Evolutionary conservation across 306 rosid species (phyloP), one percentile per base, ranked within the genome.

Genomic region (Phaseolus lunatus): DNA sequence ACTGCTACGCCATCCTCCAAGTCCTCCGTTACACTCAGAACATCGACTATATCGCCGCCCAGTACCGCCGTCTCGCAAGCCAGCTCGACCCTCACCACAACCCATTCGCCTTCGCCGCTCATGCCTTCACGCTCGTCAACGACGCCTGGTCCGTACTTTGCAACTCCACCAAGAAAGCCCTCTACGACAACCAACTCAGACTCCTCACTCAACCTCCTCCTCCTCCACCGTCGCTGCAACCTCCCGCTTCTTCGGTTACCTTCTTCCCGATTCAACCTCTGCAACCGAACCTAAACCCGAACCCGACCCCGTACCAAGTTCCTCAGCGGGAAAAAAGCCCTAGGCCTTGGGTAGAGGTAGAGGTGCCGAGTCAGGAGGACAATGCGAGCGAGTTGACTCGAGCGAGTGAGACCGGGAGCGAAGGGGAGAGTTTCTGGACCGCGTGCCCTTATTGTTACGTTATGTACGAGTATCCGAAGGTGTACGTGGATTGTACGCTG

Each of bases 401-500:
- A 62, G 14, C 47, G 43, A 54, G 67, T 12, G 86, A 78, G 52
- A 5, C 76, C 0, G 82, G 3, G 11, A 58, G 9, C 19, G 19
- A 66, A 3, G 73, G 18, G 45, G 3, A 7, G 58, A 89, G 76
- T 74, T 95, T 95, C 87, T 95, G 98, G 98, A 95, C 98, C 2
- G 96, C 97, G 2, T 95, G 98, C 47, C 98, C 98, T 5, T 95
- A 92, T 81, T 95, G 98, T 75, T 95, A 81, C 16, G 80, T 79
- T 0, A 88, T 92, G 68, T 95, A 72, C 16, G 98, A 95, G 87
- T 95, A 92, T 43, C 96, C 90, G 0, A 77, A 82, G 82, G 79
- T 27, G 48, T 95, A 92, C 47, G 89, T 84, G 79, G 98, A 95
- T 18, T 95, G 96, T 72, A 90, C 89, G 4, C 84, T 95, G 5